Base-by-base conservation (phyloP, 495 filamentous ascomycete species). In the Lepraria neglecta region DNA sequence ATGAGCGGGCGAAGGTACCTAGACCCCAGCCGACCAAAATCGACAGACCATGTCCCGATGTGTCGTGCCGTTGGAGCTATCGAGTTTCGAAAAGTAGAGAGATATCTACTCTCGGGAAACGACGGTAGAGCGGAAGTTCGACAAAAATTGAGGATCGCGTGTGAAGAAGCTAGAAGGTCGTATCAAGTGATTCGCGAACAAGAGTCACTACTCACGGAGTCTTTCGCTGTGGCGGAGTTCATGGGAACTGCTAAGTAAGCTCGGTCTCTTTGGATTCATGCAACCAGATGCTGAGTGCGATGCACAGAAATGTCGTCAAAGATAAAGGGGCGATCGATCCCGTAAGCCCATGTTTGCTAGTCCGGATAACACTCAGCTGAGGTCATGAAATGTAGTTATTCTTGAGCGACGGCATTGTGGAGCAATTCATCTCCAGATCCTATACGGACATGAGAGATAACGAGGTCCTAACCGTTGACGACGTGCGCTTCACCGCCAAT, bases 1-100 rank as follows among this genome's bases (percentile, higher is more conserved):
- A 51, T 59, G 21, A 59, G 47, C 47, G 57, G 57, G 40, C 57
- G 58, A 15, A 52, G 15, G 46, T 60, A 43, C 31, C 58, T 60
- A 24, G 35, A 51, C n/a, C 47, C 47, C 24, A 9, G 15, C 31
- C 21, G 24, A 14, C 58, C 46, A 12, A 31, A 40, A 50, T 60
- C 58, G 42, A 48, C 4, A 12, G 27, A 35, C 38, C n/a, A 51
- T 28, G 47, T 51, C 12, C 47, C 46, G 12, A n/a, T 59, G 45
- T 59, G 57, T 14, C 47, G 46, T 27, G 57, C 57, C 9, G 17
- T 59, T 2, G 47, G 46, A 30, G 57, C 57, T 2, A 51, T 40
- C 27, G 33, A 42, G 14, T 59, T 59, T 42, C 57, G 57, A 11
- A 17, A 51, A n/a, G 57, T 42, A 30, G 46, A 19, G 12, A 42